These are phyloP conservation scores for Leishmania amazonensis DNA, from an alignment of 208 protist species.

Conservation along the genomic window DNA sequence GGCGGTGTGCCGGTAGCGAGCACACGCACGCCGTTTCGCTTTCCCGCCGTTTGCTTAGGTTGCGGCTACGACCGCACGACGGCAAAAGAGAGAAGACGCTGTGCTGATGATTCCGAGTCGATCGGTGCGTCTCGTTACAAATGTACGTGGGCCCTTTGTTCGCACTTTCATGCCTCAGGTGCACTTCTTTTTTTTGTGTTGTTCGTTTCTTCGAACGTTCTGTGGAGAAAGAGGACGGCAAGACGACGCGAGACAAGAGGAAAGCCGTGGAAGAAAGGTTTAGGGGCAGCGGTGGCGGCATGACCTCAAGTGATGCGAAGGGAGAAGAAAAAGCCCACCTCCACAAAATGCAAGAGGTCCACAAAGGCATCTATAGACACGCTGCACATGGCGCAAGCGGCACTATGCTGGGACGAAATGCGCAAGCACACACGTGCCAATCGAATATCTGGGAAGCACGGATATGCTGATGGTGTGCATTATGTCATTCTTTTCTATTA, in stretches of 20 bases:
- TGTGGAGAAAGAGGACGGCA: background rate
- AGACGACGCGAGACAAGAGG: background rate
- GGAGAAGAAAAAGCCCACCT: background rate
- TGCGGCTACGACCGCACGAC: background rate
- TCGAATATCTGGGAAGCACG: background rate
- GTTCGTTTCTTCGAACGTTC: background rate
- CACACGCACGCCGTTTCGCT: background rate
- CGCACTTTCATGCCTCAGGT: background rate
- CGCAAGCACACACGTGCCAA: background rate
- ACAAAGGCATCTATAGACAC: background rate
- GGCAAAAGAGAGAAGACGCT: background rate
- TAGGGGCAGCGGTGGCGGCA: background rate
- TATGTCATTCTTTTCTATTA: background rate
- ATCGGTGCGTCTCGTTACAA: background rate
- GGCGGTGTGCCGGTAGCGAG: background rate
- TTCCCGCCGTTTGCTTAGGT: background rate
- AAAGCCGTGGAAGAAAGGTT: background rate
- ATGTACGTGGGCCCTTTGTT: background rate
- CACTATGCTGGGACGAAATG: background rate
- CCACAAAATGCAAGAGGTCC: background rate
- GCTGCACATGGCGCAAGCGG: background rate
- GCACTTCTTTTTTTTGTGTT: background rate
- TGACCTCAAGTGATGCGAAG: background rate
- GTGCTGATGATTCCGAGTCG: background rate
- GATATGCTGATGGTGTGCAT: background rate